These are phyloP conservation scores for Hypoxylon sp. DNA, from an alignment of 2,329 filamentous ascomycete genomes.

Conservation along the genomic window DNA sequence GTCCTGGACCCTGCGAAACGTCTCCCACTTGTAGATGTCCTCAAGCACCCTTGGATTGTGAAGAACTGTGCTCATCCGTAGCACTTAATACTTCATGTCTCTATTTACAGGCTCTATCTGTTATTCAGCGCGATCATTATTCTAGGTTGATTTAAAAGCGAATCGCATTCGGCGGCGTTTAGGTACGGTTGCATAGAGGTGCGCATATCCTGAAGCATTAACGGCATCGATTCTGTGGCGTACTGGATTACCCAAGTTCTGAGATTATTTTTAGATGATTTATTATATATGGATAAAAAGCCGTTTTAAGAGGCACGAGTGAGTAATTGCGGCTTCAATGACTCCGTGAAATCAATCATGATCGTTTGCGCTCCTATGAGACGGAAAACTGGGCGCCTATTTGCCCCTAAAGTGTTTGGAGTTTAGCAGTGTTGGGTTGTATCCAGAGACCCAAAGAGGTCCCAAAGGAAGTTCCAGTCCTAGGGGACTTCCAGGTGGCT, in stretches of 20 bases:
- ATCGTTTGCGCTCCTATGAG: background rate
- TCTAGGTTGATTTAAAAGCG: background rate
- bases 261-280: background rate
- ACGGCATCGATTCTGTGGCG: background rate
- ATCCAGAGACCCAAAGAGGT: background rate
- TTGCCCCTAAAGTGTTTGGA: background rate
- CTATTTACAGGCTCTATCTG: background rate
- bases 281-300: background rate
- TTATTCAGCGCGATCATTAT: background rate
- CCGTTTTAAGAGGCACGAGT: background rate
- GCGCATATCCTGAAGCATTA: background rate
- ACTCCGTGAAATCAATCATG: too few relatives aligned
- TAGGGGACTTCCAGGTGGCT: background rate
- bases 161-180: background rate
- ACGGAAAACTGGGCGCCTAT: background rate
- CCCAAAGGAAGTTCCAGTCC: background rate
- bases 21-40: conserved; percentile 88
- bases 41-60: conserved; percentile 93
- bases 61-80: conserved; percentile 86
- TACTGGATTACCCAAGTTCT: background rate
- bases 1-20: conserved; percentile 94
- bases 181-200: background rate
- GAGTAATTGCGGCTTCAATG: background rate
- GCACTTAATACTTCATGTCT: conserved; percentile 46
- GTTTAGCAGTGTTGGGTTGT: background rate